These are phyloP conservation scores for Eleusine indica DNA, from an alignment of 176 grass and related monocot species.

Conservation along the genomic window DNA sequence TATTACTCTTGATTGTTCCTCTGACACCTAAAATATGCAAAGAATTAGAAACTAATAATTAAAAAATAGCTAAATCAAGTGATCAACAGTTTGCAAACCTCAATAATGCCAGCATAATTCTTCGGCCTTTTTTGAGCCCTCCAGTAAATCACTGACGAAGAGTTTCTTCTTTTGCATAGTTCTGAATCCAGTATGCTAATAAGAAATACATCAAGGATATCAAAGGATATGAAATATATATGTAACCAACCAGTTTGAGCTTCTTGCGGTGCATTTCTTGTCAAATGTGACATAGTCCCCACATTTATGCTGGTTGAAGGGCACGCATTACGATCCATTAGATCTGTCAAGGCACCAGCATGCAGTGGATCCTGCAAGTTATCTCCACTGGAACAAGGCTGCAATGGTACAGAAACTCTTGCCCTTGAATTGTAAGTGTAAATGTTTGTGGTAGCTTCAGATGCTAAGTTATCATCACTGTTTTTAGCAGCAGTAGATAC, in stretches of 20 bases:
- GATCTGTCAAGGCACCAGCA: neutral
- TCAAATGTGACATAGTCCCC: neutral
- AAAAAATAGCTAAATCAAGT: constrained; percentile 4
- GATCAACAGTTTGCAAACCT: constrained; percentile 34
- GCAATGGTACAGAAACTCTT: constrained; percentile 28
- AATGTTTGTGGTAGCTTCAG: constrained; percentile 16
- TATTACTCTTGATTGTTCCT: constrained; percentile 2
- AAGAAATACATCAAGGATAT: constrained; percentile 42
- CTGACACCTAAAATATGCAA: constrained; percentile 24
- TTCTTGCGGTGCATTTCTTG: constrained; percentile 22
- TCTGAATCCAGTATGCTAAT: constrained; percentile 32
- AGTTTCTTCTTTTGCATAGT: constrained; percentile 26
- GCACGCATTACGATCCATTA: constrained; percentile 26
- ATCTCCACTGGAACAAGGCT: constrained; percentile 33
- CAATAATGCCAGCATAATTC: neutral
- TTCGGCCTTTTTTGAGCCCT: constrained; percentile 39
- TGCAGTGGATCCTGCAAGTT: constrained; percentile 31
- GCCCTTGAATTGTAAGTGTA: constrained; percentile 4
- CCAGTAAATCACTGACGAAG: constrained; percentile 9
- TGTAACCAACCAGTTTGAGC: constrained; percentile 48
- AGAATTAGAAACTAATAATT: constrained; percentile 12
- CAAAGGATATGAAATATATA: neutral
- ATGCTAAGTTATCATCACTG: constrained; percentile 11
- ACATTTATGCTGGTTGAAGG: constrained; percentile 9
- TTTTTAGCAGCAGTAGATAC: constrained; percentile 18